Evolutionary conservation across 768 basidiomycete species (phyloP), one percentile per base, ranked within the genome.

Genomic region (Calocybe indica): DNA sequence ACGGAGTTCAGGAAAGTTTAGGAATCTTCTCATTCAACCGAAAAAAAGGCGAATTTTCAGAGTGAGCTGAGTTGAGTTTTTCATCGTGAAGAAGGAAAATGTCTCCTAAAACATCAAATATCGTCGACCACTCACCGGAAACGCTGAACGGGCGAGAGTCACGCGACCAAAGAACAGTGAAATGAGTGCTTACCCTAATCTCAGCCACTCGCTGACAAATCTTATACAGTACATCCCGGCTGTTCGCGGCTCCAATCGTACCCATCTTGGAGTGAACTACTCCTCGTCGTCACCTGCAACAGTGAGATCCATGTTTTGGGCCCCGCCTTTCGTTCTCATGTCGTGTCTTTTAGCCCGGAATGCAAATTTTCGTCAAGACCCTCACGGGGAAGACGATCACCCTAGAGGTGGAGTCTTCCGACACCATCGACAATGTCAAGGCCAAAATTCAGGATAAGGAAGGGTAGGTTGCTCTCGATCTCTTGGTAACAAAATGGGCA

Each of bases 301-400:
- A 4, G 22, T 22, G 4, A 4, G 22, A 22, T 22, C 22, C 22
- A 4, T 2, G 22, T 22, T 22, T 22, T 22, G 22, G 46, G 30
- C 47, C 55, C 52, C 44, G 55, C 44, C 49, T 34, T 39, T 46
- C 49, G 46, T 51, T 55, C 43, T 47, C 54, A 45, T 48, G 42
- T 47, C 50, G 34, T 46, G 36, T 62, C 22, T 4, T 22, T 4
- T 22, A 22, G 22, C 22, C 22, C 22, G 22, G 55, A 70, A 78
- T 78, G 75, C 74, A 78, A 63, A 78, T 78, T 52, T 78, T 78
- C 68, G 76, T 78, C 63, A 76, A 76, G 69, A 93, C 91, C 76
- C 88, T 93, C 57, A 94, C 90, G 67, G 88, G 88, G 54, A 91
- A 94, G 86, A 94, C 92, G 55, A 96, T 96, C 83, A 94, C 92